Base-by-base conservation (phyloP, 2,329 filamentous ascomycete genomes). In the Diplodia scrobiculata region DNA sequence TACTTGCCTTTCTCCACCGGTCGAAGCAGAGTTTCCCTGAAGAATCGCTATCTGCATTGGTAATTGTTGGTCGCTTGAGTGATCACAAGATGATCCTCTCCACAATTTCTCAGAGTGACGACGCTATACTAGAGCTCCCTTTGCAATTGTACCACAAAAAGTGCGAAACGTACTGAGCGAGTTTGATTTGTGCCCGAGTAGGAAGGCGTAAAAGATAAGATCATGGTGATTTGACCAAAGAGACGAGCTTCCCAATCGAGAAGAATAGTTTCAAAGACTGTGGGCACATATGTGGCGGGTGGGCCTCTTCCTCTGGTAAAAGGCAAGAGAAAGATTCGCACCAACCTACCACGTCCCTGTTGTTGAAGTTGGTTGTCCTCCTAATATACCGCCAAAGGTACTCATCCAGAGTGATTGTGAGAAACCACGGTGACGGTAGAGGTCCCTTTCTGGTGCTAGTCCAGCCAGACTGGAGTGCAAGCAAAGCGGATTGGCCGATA, bases 261-360 rank as follows among this genome's bases (percentile, higher is more conserved):
- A 50, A 10, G 10, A 14, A 2, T 50, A 4, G 11, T 36, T 62
- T 29, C n/a, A 62, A 36, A 62, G 38, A 34, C 29, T 62, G 41
- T 5, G 19, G 45, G 58, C 34, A 48, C 25, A n/a, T 48, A 45
- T 48, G 41, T 60, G 55, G 55, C 41, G 55, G 41, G 2, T 34
- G 55, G 41, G 45, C 25, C 29, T 17, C 41, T 48, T 29, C 9
- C 27, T 50, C 58, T 38, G 29, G 19, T 50, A 50, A 34, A 62
- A 50, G 58, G 27, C 29, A 50, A 62, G 29, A 62, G 17, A 17
- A 25, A 34, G 45, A 25, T 17, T 14, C 13, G 45, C 34, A 38
- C 58, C 27, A 62, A 17, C 45, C 58, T 62, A 62, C 58, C 58
- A 62, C 41, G 41, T 32, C 58, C 58, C 27, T 45, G 29, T 14